phyloP scores from a whole-genome alignment of 2,329 filamentous ascomycete genomes.

The Nothomitra cinnamomea region DNA sequence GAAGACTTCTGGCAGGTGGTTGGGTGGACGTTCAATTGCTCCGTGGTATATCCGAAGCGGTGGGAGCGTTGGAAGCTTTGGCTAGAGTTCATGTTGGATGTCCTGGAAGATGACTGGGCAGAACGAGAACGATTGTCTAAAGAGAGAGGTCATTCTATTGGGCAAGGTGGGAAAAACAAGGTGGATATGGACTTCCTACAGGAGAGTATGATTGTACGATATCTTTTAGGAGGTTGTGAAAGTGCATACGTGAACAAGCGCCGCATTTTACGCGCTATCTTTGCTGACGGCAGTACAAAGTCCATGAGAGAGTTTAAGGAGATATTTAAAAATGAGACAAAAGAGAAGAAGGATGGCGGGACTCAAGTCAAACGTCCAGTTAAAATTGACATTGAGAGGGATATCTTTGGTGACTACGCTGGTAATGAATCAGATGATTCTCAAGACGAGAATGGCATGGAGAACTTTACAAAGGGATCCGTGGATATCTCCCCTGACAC shows the following conservation, averaged over 20 bases:
- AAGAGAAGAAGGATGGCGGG: slow-evolving; percentile 22
- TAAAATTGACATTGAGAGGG: slow-evolving; percentile 40
- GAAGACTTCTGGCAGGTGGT: slow-evolving; percentile 79
- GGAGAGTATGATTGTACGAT: slow-evolving; percentile 43
- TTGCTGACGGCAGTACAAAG: slow-evolving; percentile 44
- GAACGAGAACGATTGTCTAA: slow-evolving; percentile 36
- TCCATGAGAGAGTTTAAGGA: slow-evolving; percentile 40
- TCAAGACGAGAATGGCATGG: slow-evolving; percentile 14
- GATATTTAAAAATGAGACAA: slow-evolving; percentile 50
- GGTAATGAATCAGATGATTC: slow-evolving; percentile 35
- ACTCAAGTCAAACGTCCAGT: slow-evolving; percentile 32
- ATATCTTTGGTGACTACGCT: slow-evolving; percentile 41
- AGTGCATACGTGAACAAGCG: slow-evolving; percentile 11
- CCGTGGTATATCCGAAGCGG: slow-evolving; percentile 48
- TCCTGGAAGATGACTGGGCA: slow-evolving; percentile 54
- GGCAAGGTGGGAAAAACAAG: slow-evolving; percentile 8
- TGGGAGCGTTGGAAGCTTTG: slow-evolving; percentile 74
- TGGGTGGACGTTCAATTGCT: slow-evolving; percentile 91
- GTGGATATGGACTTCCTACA: slow-evolving; percentile 20
- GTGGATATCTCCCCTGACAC: not conserved
- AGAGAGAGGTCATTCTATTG: slow-evolving; percentile 18
- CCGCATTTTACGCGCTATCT: slow-evolving; percentile 46
- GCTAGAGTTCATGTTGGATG: slow-evolving; percentile 64
- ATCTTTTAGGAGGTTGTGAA: slow-evolving; percentile 23
- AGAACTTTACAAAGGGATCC: not conserved